Evolutionary conservation across 176 grass and related monocot genomes (phyloP).

Genomic region (Carex pumila): DNA sequence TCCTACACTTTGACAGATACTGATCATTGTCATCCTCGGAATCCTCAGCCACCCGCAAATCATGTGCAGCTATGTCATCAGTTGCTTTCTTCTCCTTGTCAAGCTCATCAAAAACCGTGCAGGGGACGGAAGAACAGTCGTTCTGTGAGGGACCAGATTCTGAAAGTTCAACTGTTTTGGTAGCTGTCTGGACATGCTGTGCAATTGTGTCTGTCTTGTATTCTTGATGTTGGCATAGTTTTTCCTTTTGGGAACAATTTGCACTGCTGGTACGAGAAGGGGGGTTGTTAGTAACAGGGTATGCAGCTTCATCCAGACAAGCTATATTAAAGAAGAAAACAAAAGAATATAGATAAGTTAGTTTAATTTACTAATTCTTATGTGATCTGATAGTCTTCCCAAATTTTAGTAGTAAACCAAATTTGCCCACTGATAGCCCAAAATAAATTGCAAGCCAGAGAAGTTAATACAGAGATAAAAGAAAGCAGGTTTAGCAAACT

Average conservation of each 20-base stretch:
- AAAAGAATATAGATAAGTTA: slow-evolving; percentile 25
- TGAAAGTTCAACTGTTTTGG: slow-evolving; percentile 40
- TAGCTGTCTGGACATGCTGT: slow-evolving; percentile 28
- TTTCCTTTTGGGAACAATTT: slow-evolving; percentile 51
- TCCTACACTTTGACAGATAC: slow-evolving; percentile 82
- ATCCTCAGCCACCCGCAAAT: slow-evolving; percentile 57
- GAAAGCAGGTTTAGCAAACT: slow-evolving; percentile 12
- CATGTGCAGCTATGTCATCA: slow-evolving; percentile 32
- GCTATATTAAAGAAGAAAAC: slow-evolving; percentile 41
- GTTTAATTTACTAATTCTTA: slow-evolving; percentile 12
- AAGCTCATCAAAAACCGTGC: slow-evolving; percentile 27
- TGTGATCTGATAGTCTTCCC: background rate
- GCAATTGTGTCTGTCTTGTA: slow-evolving; percentile 36
- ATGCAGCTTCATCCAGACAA: slow-evolving; percentile 68
- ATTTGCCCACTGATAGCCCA: background rate
- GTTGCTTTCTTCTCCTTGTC: slow-evolving; percentile 32
- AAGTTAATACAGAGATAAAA: background rate
- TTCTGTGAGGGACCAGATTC: slow-evolving; percentile 51
- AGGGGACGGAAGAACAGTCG: slow-evolving; percentile 29
- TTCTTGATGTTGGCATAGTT: slow-evolving; percentile 38
- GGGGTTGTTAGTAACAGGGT: slow-evolving; percentile 38
- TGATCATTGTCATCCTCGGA: slow-evolving; percentile 66
- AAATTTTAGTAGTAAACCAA: background rate
- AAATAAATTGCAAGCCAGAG: background rate
- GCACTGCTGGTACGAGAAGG: slow-evolving; percentile 23